Evolutionary conservation across 2,329 filamentous ascomycete genomes (phyloP), one percentile per base, ranked within the genome.

Genomic region (Alternaria arborescens): DNA sequence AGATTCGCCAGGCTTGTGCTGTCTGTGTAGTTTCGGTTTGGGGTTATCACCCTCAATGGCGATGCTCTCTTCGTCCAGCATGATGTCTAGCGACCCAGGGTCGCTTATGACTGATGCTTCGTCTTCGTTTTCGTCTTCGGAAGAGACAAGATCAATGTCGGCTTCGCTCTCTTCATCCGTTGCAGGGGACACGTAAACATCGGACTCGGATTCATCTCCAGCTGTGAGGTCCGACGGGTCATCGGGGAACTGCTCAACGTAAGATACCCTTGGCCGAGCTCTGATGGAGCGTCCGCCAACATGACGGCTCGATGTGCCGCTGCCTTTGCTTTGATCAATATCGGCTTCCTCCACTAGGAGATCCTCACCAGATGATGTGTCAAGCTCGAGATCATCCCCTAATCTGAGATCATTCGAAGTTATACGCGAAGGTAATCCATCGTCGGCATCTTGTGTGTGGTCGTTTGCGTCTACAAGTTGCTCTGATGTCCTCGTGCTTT

Each of bases 261-360:
- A 71, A 0, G 69, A 71, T 0, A 66, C 61, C 7, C 60, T 60
- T 7, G 22, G n/a, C 2, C 47, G 46, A 36, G 57, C 55, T 12
- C 66, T 62, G 42, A 59, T 61, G 16, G 63, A 44, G 16, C 67
- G 60, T 26, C 41, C n/a, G 24, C 30, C 28, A 2, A 1, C 18
- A 41, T 7, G 14, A 6, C 14, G 4, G 24, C 24, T 41, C 26
- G 12, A 6, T 10, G 3, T 20, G 42, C 2, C 5, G 7, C 20
- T 18, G 6, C 38, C 20, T 8, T 8, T 38, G 6, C 16, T 2
- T 4, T 22, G 47, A 51, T 7, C 0, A 2, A 11, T 8, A 11
- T 36, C 14, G 32, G n/a, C 14, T 32, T 50, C 36, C n/a, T 14
- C 1, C 18, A 14, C 41, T 1, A 8, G 22, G 10, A 22, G 8